Base-by-base conservation (phyloP, 2,329 filamentous ascomycete genomes). In the Macrophomina tecta region DNA sequence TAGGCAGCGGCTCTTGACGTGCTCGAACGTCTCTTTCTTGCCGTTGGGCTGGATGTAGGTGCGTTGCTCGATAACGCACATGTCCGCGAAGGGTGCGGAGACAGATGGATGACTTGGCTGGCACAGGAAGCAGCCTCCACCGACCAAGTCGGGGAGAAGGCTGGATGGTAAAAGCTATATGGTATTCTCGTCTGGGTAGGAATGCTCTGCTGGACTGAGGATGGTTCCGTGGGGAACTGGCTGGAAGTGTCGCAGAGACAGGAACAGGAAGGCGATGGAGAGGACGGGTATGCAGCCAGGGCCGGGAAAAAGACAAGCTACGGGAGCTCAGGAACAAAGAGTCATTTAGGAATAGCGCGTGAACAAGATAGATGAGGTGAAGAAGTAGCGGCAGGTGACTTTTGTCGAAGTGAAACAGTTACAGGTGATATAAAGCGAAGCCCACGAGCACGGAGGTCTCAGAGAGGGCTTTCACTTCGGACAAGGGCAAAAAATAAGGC, bases 301-400 rank as follows among this genome's bases (percentile, higher is more conserved):
- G 16, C 45, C 60, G 52, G 56, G 56, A 28, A 32, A 36, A 23
- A 34, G 56, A 48, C 56, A 46, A 61, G 56, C 58, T 38, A 38
- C 42, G 46, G 58, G 30, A 38, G 58, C 4, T 62, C 58, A 62
- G 58, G 58, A 64, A 64, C 58, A 62, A 49, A 49, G 58, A 45
- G 63, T 65, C 63, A 56, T 46, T 42, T 53, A 58, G 63, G 63
- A 9, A 14, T 65, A 65, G 63, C 63, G 63, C 63, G 63, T 65
- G 63, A 30, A 49, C 51, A n/a, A 23, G 8, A 56, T 38, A 30
- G 28, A 30, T 38, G 40, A 38, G 58, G 30, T 11, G 4, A 45
- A 42, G 40, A n/a, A 36, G 38, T 36, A 16, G 23, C 16, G 46
- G 63, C 63, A 65, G 63, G 52, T 65, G 63, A 65, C 63, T 56